Evolutionary conservation across 345 rosid species (phyloP).

Genomic region (Salix exigua): DNA sequence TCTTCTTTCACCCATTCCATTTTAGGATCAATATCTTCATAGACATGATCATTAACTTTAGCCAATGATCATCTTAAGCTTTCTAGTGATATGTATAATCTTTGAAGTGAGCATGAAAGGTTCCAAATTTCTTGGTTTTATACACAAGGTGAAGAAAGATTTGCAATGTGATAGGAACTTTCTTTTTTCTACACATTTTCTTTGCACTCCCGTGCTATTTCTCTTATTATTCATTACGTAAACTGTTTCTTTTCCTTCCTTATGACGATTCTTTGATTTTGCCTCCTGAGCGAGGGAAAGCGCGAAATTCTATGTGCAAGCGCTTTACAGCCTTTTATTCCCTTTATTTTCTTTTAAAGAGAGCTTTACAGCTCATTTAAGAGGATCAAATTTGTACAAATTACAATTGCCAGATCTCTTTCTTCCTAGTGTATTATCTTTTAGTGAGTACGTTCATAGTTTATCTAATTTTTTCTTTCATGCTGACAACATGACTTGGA

Average conservation of each 20-base stretch:
- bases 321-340: neutral
- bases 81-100: neutral
- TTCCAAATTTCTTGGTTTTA: neutral
- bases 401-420: neutral
- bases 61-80: neutral
- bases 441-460: neutral
- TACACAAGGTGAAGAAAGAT: neutral
- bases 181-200: neutral
- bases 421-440: neutral
- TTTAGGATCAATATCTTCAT: conserved; percentile 35
- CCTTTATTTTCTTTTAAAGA: neutral
- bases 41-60: conserved; percentile 6
- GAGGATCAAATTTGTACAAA: too few species aligned
- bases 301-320: neutral
- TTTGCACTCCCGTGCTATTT: neutral
- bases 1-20: conserved; percentile 27
- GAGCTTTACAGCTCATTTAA: neutral
- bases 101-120: neutral
- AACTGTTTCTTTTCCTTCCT: neutral
- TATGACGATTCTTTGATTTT: neutral
- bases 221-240: neutral
- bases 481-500: too few species aligned
- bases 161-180: neutral
- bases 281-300: neutral
- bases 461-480: too few species aligned